Base-by-base conservation (phyloP, 202 grass and related monocot species). In the Panicum virgatum region DNA sequence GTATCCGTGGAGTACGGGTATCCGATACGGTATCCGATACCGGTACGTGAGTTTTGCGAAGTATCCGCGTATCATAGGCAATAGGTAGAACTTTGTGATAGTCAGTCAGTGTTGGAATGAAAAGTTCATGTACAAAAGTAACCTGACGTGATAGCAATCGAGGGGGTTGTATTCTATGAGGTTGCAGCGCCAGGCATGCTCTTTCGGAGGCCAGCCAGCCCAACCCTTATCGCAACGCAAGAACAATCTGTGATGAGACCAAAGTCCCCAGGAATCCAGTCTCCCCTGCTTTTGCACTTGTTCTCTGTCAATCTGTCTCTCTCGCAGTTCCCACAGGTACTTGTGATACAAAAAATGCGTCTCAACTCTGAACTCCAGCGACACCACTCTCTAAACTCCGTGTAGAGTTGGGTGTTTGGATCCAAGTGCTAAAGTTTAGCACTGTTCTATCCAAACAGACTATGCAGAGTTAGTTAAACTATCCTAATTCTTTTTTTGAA, bases 201-300 rank as follows among this genome's bases (percentile, higher is more conserved):
- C 4, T 72, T 20, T 30, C 45, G 20, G 45, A 52, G 18, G 69
- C 46, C 47, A n/a, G 18, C 27, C 69, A 73, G 9, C 42, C 18
- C 43, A 67, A 3, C 20, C 1, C 9, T 44, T 25, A 3, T 45
- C 40, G 32, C 44, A 46, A 45, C n/a, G 62, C 25, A 50, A 13
- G 29, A 36, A 65, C 1, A 15, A 37, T 13, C 10, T 14, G 22
- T 43, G 10, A 14, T 9, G 22, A 14, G 60, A 68, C 7, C 1
- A 34, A 25, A 75, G 80, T 65, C 58, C 57, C 44, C 22, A 66
- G 44, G 46, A 75, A 75, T 75, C 16, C 47, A 42, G 38, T 32
- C 47, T 75, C 23, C 14, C 39, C 34, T 40, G 8, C 3, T 51
- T 80, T 54, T 20, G 29, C 12, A 42, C n/a, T 19, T 47, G 62